Evolutionary conservation across 2,329 filamentous ascomycete genomes (phyloP).

Genomic region (Penicillium janthinellum): DNA sequence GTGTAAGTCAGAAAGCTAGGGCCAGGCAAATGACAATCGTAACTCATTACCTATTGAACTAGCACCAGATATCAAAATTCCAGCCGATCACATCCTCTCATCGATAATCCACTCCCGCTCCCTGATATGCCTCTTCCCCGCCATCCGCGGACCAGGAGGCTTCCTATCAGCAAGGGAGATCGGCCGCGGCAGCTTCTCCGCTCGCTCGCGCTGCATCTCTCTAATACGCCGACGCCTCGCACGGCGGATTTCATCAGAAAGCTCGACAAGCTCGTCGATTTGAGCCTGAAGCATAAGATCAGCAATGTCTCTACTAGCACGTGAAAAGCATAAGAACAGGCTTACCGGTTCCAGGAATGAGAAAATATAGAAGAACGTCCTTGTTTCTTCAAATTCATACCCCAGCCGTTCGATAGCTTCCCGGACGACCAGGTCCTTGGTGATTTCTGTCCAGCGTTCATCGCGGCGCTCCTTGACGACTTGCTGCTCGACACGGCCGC

Average conservation of each 20-base stretch:
- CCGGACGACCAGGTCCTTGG: slow-evolving; percentile 82
- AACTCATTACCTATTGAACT: neutral
- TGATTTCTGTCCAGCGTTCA: slow-evolving; percentile 95
- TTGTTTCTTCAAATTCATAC: slow-evolving; percentile 89
- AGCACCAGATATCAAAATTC: neutral
- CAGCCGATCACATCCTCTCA: slow-evolving; percentile 17
- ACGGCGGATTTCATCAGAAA: slow-evolving; percentile 79
- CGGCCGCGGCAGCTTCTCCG: slow-evolving; percentile 24
- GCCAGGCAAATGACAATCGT: neutral
- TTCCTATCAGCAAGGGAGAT: slow-evolving; percentile 17
- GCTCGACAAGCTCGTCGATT: slow-evolving; percentile 74
- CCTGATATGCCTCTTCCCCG: slow-evolving; percentile 25
- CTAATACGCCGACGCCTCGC: slow-evolving; percentile 61
- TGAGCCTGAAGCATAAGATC: neutral
- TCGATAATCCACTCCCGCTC: slow-evolving; percentile 32
- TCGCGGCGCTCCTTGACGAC: slow-evolving; percentile 47
- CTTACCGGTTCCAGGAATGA: slow-evolving; percentile 86
- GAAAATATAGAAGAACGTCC: slow-evolving; percentile 88
- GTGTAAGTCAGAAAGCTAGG: neutral
- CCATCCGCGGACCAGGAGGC: slow-evolving; percentile 23
- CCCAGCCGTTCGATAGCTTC: slow-evolving; percentile 84
- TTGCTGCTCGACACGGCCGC: slow-evolving; percentile 48
- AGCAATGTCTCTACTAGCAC: neutral
- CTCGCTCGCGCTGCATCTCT: slow-evolving; percentile 57
- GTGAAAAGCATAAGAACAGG: slow-evolving; percentile 26